Evolutionary conservation across 805 yeast genomes (phyloP).

Genomic region (Lachancea meyersii): DNA sequence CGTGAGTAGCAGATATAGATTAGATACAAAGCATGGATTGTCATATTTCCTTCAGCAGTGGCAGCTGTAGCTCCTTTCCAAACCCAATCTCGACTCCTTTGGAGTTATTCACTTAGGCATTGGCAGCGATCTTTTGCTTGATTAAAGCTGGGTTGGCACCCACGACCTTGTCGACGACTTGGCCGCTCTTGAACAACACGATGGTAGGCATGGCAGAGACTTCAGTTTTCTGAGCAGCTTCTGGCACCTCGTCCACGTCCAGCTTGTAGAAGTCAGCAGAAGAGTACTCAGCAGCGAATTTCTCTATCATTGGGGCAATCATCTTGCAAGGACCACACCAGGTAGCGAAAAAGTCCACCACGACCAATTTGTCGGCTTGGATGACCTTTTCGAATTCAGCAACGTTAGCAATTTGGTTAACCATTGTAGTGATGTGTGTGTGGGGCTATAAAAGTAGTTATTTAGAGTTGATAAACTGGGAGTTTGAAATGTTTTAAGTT

Average conservation of each 20-base stretch:
- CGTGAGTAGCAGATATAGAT: neutral
- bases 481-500: neutral
- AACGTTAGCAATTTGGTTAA: constrained; percentile 42
- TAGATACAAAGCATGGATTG: neutral
- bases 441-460: neutral
- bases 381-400: constrained; percentile 65
- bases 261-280: constrained; percentile 77
- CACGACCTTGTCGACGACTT: constrained; percentile 68
- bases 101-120: constrained; percentile 34
- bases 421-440: constrained; percentile 37
- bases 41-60: too few relatives aligned
- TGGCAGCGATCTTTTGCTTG: constrained; percentile 56
- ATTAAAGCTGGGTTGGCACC: constrained; percentile 89
- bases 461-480: neutral
- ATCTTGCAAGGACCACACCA: constrained; percentile 99
- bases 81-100: too few relatives aligned
- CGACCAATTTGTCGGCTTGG: constrained; percentile 62
- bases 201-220: constrained; percentile 62
- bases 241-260: constrained; percentile 80
- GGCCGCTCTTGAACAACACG: constrained; percentile 76
- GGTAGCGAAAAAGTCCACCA: constrained; percentile 92
- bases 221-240: constrained; percentile 61
- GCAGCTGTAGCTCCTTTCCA: too few relatives aligned
- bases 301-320: constrained; percentile 89
- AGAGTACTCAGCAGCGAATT: constrained; percentile 58